These are phyloP conservation scores for Gracilaria gracilis DNA, from an alignment of 23 red algal species.

Conservation along the genomic window DNA sequence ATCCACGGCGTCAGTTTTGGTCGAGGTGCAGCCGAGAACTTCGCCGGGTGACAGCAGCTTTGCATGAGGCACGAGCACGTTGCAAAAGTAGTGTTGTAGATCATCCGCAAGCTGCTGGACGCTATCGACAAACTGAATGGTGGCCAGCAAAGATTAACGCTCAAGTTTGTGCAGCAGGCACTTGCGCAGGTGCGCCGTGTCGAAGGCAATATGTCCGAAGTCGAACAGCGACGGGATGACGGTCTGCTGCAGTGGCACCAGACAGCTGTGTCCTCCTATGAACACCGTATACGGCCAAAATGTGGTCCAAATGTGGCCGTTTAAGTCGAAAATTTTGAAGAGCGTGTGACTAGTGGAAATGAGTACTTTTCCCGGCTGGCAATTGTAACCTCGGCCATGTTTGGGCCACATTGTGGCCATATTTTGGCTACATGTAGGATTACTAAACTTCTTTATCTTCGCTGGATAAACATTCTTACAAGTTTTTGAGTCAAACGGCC, in stretches of 20 bases:
- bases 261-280: conserved; percentile 96
- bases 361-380: no score
- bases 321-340: no score
- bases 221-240: conserved; percentile 85
- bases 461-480: no score
- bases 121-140: conserved; percentile 97
- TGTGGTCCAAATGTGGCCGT: no score
- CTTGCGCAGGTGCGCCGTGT: conserved; percentile 69
- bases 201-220: conserved; percentile 90
- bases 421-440: no score
- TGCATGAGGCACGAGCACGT: conserved; percentile 75
- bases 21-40: conserved; percentile 94
- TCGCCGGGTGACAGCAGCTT: conserved; percentile 96
- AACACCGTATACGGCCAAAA: no score
- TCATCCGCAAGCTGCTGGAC: conserved; percentile 46
- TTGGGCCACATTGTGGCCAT: no score
- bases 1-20: conserved; percentile 50
- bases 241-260: conserved; percentile 82
- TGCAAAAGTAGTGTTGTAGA: conserved; percentile 34
- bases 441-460: no score
- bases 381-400: no score
- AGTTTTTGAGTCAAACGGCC: no score
- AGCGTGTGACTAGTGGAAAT: no score
- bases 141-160: conserved; percentile 54
- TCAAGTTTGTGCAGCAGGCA: conserved; percentile 73